These are phyloP conservation scores for Chlorella sp. DNA, from an alignment of 139 green algal genomes.

Conservation along the genomic window DNA sequence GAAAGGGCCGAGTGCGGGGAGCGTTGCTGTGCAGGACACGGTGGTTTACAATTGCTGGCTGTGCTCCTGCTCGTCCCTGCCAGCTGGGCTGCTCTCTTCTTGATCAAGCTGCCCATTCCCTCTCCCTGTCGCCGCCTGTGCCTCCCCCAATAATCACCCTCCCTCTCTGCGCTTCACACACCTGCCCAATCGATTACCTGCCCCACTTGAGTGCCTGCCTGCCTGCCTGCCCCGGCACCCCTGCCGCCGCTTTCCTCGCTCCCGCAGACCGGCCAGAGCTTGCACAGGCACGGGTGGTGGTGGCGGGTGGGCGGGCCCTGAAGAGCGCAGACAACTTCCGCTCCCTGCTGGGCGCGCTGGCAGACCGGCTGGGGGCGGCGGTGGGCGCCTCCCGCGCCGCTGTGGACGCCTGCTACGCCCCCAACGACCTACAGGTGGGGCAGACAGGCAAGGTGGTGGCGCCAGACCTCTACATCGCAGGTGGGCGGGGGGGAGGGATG, in stretches of 20 bases:
- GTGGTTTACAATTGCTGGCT: too few species aligned
- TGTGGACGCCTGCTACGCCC: conserved; percentile 88
- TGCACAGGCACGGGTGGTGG: conserved; percentile 71
- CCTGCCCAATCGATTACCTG: not conserved
- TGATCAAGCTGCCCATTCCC: not conserved
- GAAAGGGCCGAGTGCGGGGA: not conserved
- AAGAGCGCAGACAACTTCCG: conserved; percentile 89
- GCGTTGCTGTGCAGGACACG: too few species aligned
- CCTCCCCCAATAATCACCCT: not conserved
- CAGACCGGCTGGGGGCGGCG: conserved; percentile 85
- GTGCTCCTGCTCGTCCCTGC: not conserved
- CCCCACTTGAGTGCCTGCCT: not conserved
- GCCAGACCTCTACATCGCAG: conserved; percentile 92
- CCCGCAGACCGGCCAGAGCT: conserved; percentile 80
- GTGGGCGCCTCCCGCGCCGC: conserved; percentile 90
- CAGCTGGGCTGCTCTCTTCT: not conserved
- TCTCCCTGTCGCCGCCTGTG: not conserved
- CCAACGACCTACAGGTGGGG: conserved; percentile 95
- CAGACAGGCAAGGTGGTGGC: conserved; percentile 97
- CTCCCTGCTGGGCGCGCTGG: conserved; percentile 80
- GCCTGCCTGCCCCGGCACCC: not conserved
- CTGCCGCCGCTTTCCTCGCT: not conserved
- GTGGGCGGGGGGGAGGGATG: not conserved
- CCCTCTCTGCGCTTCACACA: not conserved
- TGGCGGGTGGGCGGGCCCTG: conserved; percentile 87